Evolutionary conservation across 2,329 filamentous ascomycete genomes (phyloP), one percentile per base, ranked within the genome.

Genomic region (Fusarium siculi): DNA sequence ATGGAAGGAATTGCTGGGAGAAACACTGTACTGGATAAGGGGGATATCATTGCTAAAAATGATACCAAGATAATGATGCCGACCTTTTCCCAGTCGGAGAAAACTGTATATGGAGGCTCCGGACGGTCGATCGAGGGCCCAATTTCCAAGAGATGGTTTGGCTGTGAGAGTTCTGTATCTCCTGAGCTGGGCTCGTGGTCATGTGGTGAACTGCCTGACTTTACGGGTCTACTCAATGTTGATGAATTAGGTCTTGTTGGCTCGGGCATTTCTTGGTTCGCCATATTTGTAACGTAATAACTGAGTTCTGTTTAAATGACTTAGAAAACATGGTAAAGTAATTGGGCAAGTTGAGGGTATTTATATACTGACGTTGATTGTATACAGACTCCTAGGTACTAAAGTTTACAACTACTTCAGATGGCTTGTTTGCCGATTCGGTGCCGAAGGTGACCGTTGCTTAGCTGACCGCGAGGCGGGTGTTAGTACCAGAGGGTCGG

Each of bases 81-180:
- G 23, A 39, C 23, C 23, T 53, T 53, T 39, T 53, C 50, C 50
- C 23, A 21, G 7, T 53, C 9, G 2, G 12, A 21, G 23, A 53
- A 53, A 25, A 39, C 5, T 4, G 50, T 53, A n/a, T 53, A 53
- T n/a, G 50, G 50, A 53, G 23, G 36, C 12, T 39, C 50, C 7
- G 12, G 14, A 18, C 7, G 5, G 18, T 9, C 4, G 2, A 10
- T 3, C 11, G 9, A 7, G 4, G 18, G 6, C 4, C 19, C 36
- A 2, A 4, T n/a, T 39, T n/a, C 36, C 9, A 53, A n/a, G 50
- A 21, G 18, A 39, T 53, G 18, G 9, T 18, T 30, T 28, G 34
- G 23, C 0, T 9, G 18, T n/a, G 50, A 39, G 23, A 5, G 1
- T 4, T 18, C 12, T 28, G 36, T 21, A 21, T 39, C 34, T 53